These are phyloP conservation scores for Cyberlindnera lachancei DNA, from an alignment of 805 yeast species.

Conservation along the genomic window DNA sequence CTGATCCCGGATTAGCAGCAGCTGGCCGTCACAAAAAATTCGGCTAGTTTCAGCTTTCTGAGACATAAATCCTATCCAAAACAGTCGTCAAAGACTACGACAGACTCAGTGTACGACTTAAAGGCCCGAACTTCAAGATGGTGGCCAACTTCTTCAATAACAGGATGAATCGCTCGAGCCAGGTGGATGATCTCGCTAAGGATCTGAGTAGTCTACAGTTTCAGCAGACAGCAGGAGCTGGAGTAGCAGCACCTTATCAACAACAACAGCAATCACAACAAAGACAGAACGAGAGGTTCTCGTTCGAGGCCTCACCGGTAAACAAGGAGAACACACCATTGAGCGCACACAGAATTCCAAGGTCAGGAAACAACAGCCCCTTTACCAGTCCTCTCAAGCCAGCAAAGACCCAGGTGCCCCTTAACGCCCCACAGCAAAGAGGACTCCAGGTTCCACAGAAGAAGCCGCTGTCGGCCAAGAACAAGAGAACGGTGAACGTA, in stretches of 20 bases:
- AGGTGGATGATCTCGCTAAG: constrained; percentile 21
- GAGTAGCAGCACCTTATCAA: too few species aligned
- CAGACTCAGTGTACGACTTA: too few species aligned
- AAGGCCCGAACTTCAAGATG: too few species aligned
- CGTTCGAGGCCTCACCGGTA: constrained; percentile 24
- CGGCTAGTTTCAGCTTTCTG: too few species aligned
- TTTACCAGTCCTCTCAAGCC: constrained; percentile 9
- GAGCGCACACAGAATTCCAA: constrained; percentile 12
- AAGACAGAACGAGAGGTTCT: constrained; percentile 22
- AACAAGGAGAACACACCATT: constrained; percentile 36
- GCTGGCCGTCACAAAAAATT: too few species aligned
- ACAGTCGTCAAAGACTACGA: too few species aligned
- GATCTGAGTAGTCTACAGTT: constrained; percentile 23
- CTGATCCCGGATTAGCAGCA: too few species aligned
- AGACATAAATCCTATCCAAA: too few species aligned
- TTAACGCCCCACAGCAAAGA: too few species aligned
- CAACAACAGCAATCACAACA: constrained; percentile 5
- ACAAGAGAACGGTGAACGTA: constrained; percentile 80
- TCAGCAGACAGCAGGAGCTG: too few species aligned
- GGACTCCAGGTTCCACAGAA: constrained; percentile 1
- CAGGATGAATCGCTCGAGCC: constrained; percentile 11
- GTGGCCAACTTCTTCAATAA: constrained; percentile 23
- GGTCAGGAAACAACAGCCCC: constrained; percentile 6
- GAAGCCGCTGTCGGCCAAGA: constrained; percentile 34
- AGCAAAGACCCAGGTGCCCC: too few species aligned